These are phyloP conservation scores for Fragaria vesca DNA, from an alignment of 306 rosid species.

Conservation along the genomic window DNA sequence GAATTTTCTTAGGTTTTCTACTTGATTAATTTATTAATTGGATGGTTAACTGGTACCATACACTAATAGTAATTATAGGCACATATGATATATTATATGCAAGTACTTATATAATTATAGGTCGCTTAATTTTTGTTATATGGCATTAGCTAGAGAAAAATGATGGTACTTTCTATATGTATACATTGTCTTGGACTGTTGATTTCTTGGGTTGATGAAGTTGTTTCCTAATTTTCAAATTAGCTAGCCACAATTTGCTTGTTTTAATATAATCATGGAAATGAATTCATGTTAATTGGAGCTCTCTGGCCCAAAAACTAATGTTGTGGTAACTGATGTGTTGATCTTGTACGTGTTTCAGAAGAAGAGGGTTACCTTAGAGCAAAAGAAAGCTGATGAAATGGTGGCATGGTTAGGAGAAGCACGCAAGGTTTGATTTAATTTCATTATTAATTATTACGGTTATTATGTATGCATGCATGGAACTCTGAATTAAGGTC, in stretches of 20 bases:
- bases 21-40: background rate
- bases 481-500: background rate
- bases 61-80: too few relatives aligned
- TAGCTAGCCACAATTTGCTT: too few relatives aligned
- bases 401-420: background rate
- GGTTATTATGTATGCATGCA: background rate
- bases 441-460: background rate
- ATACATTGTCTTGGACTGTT: too few relatives aligned
- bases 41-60: background rate
- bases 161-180: too few relatives aligned
- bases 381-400: slow-evolving; percentile 1
- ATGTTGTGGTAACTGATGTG: background rate
- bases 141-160: too few relatives aligned
- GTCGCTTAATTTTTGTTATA: too few relatives aligned
- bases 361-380: background rate
- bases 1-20: background rate
- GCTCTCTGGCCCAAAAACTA: background rate
- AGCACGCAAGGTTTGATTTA: background rate
- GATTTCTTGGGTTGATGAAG: too few relatives aligned
- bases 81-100: too few relatives aligned
- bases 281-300: too few relatives aligned
- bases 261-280: too few relatives aligned
- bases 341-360: background rate
- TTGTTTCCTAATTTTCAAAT: too few relatives aligned
- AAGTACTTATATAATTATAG: too few relatives aligned